Conservation (phyloP, 768 basidiomycete genomes). For the Leccinellum albellum region DNA sequence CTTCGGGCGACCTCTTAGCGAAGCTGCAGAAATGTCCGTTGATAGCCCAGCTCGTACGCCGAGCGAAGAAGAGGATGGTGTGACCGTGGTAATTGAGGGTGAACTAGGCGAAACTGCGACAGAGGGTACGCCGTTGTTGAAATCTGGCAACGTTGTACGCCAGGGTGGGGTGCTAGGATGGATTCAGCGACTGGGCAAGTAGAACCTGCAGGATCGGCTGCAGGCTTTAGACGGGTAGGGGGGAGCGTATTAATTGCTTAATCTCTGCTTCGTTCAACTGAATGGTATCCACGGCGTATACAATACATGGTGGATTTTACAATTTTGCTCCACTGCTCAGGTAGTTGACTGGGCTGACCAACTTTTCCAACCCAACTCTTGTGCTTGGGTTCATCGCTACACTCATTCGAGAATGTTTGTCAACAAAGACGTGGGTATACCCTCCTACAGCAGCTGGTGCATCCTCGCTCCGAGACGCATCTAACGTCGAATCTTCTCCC, state of each 20-base stretch:
- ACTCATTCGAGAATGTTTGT: slow-evolving; percentile 55
- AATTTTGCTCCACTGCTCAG: slow-evolving; percentile 12
- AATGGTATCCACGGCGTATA: neutral
- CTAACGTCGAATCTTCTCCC: neutral
- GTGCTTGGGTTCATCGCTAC: slow-evolving; percentile 40
- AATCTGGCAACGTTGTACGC: slow-evolving; percentile 17
- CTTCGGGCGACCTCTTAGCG: slow-evolving; percentile 63
- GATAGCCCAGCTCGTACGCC: neutral
- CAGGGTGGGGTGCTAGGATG: slow-evolving; percentile 22
- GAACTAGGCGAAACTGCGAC: slow-evolving; percentile 3
- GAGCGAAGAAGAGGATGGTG: slow-evolving; percentile 6
- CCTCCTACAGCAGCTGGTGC: slow-evolving; percentile 43
- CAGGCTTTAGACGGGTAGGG: no score
- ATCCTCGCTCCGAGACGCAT: slow-evolving; percentile 11
- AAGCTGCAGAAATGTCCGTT: neutral
- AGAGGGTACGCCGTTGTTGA: slow-evolving; percentile 25
- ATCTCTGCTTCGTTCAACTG: neutral
- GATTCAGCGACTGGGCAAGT: slow-evolving; percentile 21
- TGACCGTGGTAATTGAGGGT: slow-evolving; percentile 23
- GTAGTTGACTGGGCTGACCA: neutral
- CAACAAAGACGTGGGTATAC: slow-evolving; percentile 86
- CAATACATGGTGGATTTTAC: slow-evolving; percentile 6
- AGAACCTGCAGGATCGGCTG: neutral
- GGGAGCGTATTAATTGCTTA: no score
- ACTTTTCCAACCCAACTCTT: slow-evolving; percentile 41